Evolutionary conservation across 2,329 filamentous ascomycete species (phyloP).

Genomic region (Trichocomaceae sp.): DNA sequence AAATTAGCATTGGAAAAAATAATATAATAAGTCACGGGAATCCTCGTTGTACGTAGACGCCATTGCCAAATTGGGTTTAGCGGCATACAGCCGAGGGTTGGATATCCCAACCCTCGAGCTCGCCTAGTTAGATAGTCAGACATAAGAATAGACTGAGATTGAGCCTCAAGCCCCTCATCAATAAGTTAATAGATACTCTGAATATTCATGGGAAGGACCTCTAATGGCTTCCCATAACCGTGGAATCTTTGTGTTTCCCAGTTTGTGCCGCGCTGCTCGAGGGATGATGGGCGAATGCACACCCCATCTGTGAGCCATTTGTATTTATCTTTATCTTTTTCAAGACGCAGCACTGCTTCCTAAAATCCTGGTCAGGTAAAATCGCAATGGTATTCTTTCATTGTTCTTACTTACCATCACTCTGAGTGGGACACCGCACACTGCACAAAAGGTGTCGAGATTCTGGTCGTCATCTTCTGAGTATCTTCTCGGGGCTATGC

Average conservation of each 20-base stretch:
- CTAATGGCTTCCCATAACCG: background rate
- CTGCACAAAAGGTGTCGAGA: background rate
- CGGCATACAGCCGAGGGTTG: no score
- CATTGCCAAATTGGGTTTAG: no score
- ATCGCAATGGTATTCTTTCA: background rate
- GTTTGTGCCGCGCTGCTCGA: slow-evolving; percentile 1
- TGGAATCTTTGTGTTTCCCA: background rate
- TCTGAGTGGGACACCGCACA: background rate
- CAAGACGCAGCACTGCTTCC: background rate
- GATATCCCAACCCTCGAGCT: no score
- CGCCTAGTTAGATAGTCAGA: no score
- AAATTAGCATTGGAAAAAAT: background rate
- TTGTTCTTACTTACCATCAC: no score
- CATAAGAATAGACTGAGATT: no score
- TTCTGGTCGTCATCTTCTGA: no score
- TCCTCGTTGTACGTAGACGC: no score
- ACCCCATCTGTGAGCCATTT: background rate
- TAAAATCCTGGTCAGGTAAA: background rate
- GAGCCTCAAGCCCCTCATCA: no score
- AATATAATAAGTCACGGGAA: no score
- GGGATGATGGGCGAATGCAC: slow-evolving; percentile 1
- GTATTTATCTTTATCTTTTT: background rate
- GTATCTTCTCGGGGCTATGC: no score
- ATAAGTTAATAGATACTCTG: background rate
- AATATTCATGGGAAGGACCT: background rate